phyloP scores from a whole-genome alignment of 345 rosid genomes.

The Hibiscus trionum region DNA sequence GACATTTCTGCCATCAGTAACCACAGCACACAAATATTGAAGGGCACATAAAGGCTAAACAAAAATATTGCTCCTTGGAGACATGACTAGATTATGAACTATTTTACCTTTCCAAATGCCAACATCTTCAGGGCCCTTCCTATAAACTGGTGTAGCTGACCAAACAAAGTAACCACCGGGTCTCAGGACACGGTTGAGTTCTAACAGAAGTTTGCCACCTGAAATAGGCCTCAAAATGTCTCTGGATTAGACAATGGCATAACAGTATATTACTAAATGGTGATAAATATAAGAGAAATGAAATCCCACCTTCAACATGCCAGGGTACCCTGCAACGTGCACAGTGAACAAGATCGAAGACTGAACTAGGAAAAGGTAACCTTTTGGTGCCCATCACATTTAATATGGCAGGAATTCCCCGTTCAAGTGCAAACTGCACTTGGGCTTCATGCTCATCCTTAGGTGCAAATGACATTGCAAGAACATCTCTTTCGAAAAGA shows the following conservation, averaged over 20 bases:
- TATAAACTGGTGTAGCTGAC: slow-evolving; percentile 96
- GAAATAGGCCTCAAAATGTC: slow-evolving; percentile 19
- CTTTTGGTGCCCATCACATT: slow-evolving; percentile 85
- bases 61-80: slow-evolving; percentile 6
- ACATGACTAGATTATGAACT: background rate
- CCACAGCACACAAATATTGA: slow-evolving; percentile 4
- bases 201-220: slow-evolving; percentile 93
- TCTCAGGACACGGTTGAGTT: slow-evolving; percentile 76
- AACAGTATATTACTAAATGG: background rate
- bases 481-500: slow-evolving; percentile 74
- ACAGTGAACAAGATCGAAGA: slow-evolving; percentile 78
- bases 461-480: slow-evolving; percentile 88
- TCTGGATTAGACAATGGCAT: background rate
- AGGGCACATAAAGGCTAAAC: slow-evolving; percentile 10
- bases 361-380: slow-evolving; percentile 70
- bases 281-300: background rate
- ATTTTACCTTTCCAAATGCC: slow-evolving; percentile 76
- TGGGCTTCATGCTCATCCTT: slow-evolving; percentile 96
- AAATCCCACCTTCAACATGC: slow-evolving; percentile 69
- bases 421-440: slow-evolving; percentile 84
- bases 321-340: slow-evolving; percentile 96
- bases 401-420: slow-evolving; percentile 80
- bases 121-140: slow-evolving; percentile 65
- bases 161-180: slow-evolving; percentile 96
- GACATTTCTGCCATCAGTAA: slow-evolving; percentile 52